These are phyloP conservation scores for Bolboschoenus planiculmis DNA, from an alignment of 176 grass and related monocot genomes.

Conservation along the genomic window DNA sequence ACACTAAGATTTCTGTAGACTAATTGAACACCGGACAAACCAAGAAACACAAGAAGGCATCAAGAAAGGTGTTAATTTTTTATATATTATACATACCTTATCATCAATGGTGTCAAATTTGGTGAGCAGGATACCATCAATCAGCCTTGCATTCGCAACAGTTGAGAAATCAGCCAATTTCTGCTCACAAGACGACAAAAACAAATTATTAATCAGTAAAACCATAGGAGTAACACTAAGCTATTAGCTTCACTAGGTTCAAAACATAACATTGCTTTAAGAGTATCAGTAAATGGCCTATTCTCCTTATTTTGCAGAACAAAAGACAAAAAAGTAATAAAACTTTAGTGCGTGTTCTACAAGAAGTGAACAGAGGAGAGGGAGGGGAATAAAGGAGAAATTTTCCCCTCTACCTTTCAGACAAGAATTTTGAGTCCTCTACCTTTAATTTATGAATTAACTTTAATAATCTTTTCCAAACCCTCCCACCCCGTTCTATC, in stretches of 20 bases:
- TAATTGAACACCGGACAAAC: neutral
- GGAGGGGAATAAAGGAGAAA: neutral
- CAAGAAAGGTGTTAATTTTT: neutral
- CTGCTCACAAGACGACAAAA: constrained; percentile 21
- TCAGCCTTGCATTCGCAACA: constrained; percentile 69
- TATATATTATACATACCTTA: constrained; percentile 43
- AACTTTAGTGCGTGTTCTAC: neutral
- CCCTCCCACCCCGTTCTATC: too few species aligned
- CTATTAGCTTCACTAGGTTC: neutral
- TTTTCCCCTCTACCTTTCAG: neutral
- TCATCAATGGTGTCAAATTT: constrained; percentile 95
- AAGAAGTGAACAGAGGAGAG: too few species aligned
- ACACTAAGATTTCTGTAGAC: neutral
- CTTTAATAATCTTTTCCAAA: neutral
- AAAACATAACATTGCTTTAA: neutral
- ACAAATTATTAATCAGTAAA: neutral
- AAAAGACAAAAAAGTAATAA: neutral
- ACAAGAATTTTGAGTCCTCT: neutral
- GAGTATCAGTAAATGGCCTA: neutral
- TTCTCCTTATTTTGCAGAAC: neutral
- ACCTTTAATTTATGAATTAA: too few species aligned
- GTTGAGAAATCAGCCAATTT: constrained; percentile 87
- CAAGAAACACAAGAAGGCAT: neutral
- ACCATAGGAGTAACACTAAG: neutral
- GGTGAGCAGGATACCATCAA: constrained; percentile 93